phyloP scores from a whole-genome alignment of 148 eudicot species.

The Vaccinium corymbosum region DNA sequence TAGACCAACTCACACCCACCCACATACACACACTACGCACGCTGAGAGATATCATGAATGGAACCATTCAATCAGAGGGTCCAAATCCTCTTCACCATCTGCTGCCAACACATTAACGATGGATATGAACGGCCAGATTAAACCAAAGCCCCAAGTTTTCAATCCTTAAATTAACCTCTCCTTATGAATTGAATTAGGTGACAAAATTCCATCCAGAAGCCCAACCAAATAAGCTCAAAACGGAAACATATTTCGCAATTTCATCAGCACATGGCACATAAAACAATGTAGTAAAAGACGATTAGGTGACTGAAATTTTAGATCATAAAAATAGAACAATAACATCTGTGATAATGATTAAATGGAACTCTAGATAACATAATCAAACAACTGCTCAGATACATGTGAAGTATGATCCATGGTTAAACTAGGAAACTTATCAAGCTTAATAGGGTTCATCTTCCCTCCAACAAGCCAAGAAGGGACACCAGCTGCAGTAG shows the following conservation, averaged over 20 bases:
- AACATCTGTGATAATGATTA: neutral
- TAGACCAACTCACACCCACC: no score
- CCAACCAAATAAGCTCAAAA: neutral
- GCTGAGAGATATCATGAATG: no score
- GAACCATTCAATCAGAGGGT: no score
- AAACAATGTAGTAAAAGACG: neutral
- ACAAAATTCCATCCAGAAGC: neutral
- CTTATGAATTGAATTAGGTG: neutral
- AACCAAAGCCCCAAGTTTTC: no score
- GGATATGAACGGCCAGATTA: no score
- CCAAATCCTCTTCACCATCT: no score
- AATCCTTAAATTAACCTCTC: neutral
- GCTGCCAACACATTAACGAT: no score
- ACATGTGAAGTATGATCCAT: conserved; percentile 79
- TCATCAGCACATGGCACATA: neutral
- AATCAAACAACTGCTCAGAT: conserved; percentile 47
- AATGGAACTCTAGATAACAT: conserved; percentile 43
- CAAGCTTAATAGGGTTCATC: conserved; percentile 46
- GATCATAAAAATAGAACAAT: neutral
- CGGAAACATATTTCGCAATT: neutral
- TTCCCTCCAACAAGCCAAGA: conserved; percentile 73
- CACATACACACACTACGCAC: no score
- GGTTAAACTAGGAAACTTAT: conserved; percentile 57
- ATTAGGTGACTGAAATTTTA: neutral
- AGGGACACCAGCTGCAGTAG: conserved; percentile 79